phyloP scores from a whole-genome alignment of 257 asterid species.

The Asclepias syriaca region DNA sequence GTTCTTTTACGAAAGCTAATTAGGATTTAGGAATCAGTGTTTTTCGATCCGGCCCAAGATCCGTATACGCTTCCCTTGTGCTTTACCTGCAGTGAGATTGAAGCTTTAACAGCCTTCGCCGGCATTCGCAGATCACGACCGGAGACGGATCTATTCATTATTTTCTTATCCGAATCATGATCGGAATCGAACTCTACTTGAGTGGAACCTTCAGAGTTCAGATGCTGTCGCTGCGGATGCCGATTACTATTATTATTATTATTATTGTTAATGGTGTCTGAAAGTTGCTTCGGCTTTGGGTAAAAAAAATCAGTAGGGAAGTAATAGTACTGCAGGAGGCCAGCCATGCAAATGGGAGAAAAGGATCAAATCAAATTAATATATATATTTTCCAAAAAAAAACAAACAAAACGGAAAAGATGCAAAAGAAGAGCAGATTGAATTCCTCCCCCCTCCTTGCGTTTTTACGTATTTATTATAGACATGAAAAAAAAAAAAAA shows the following conservation, averaged over 20 bases:
- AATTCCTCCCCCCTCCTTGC: too few relatives aligned
- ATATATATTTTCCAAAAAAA: too few relatives aligned
- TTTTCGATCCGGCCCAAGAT: not conserved
- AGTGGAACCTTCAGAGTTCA: not conserved
- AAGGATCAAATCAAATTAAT: too few relatives aligned
- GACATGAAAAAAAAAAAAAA: too few relatives aligned
- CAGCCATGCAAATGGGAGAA: constrained; percentile 33
- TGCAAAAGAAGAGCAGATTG: too few relatives aligned
- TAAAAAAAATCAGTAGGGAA: constrained; percentile 52
- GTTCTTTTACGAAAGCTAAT: too few relatives aligned
- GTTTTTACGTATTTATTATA: too few relatives aligned
- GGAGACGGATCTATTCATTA: not conserved
- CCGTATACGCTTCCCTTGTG: not conserved
- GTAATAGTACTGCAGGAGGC: constrained; percentile 41
- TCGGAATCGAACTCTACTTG: not conserved
- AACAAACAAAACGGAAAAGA: too few relatives aligned
- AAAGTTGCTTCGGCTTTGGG: constrained; percentile 25
- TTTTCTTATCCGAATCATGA: not conserved
- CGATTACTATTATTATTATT: too few relatives aligned
- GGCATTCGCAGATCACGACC: not conserved
- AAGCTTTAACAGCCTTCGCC: not conserved
- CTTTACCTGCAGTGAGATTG: not conserved
- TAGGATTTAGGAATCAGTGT: too few relatives aligned
- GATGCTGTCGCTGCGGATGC: not conserved
- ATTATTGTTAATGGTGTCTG: constrained; percentile 20